Evolutionary conservation across 1,284 basidiomycete species (phyloP).

Genomic region (Ceratobasidium sp.): DNA sequence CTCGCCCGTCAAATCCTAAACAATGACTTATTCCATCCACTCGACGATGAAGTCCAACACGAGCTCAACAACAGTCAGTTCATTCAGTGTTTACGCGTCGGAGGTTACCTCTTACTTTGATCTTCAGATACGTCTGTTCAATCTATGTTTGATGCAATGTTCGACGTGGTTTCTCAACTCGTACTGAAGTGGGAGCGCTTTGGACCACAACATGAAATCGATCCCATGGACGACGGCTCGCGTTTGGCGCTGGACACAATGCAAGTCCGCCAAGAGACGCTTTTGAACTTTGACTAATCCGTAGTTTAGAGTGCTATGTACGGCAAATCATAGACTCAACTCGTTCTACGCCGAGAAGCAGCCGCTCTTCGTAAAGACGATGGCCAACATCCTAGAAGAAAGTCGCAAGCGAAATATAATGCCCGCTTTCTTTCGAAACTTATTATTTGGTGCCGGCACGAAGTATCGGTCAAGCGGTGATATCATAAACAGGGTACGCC

Average conservation of each 20-base stretch:
- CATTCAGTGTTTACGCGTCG: constrained; percentile 53
- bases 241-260: constrained; percentile 59
- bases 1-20: constrained; percentile 58
- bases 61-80: background rate
- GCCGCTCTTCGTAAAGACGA: constrained; percentile 46
- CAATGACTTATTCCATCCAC: constrained; percentile 57
- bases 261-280: constrained; percentile 52
- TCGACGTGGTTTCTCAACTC: constrained; percentile 59
- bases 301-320: constrained; percentile 26
- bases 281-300: background rate
- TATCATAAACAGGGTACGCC: constrained; percentile 41
- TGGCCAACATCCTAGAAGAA: constrained; percentile 42
- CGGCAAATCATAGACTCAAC: constrained; percentile 48
- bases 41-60: constrained; percentile 49
- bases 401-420: constrained; percentile 37
- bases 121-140: constrained; percentile 49
- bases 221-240: constrained; percentile 59
- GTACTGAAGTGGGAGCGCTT: constrained; percentile 59
- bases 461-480: constrained; percentile 40
- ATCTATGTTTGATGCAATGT: constrained; percentile 61
- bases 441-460: constrained; percentile 28
- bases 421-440: constrained; percentile 34
- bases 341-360: constrained; percentile 46
- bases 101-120: constrained; percentile 52
- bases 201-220: constrained; percentile 54